A percentile compares a stretch with the other conserved stretches of the same genome.
These are phyloP conservation scores for Penicillium griseofulvum DNA, from an alignment of 2,329 filamentous ascomycete genomes.

Conservation along the genomic window DNA sequence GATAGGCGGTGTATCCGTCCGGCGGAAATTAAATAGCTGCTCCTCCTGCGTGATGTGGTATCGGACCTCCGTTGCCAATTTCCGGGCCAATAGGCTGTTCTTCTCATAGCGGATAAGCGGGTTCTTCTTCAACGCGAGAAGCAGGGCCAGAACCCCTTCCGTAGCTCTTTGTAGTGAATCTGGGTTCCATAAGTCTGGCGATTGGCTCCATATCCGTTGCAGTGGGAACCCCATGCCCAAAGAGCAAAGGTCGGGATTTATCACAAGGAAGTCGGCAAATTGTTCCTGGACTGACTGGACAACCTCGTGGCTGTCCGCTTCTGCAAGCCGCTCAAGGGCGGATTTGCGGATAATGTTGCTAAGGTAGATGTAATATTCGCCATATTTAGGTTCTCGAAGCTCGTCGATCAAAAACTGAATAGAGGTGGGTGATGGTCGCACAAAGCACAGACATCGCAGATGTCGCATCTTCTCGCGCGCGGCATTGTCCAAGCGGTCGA, in stretches of 20 bases:
- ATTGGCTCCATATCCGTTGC: constrained; percentile 75
- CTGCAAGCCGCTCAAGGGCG: constrained; percentile 84
- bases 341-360: constrained; percentile 98
- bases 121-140: constrained; percentile 93
- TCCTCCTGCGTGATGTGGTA: constrained; percentile 95
- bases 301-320: constrained; percentile 96
- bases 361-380: constrained; percentile 95
- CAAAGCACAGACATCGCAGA: constrained; percentile 86
- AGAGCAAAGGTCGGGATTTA: constrained; percentile 91
- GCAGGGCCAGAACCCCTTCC: constrained; percentile 78
- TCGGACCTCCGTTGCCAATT: constrained; percentile 85
- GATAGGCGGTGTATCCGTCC: constrained; percentile 90
- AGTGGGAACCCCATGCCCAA: constrained; percentile 70
- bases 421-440: constrained; percentile 86
- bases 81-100: constrained; percentile 85
- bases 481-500: constrained; percentile 87
- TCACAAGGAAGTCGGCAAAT: constrained; percentile 91
- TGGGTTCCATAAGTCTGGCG: constrained; percentile 83
- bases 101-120: constrained; percentile 91
- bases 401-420: constrained; percentile 95
- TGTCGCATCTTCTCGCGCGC: constrained; percentile 97
- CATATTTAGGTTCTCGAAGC: constrained; percentile 91
- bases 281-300: constrained; percentile 92
- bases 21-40: constrained; percentile 92
- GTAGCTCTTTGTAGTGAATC: constrained; percentile 83